Percentiles rank a stretch among this genome's conserved stretches.
These are phyloP conservation scores for Artemisia annua DNA, from an alignment of 129 eudicot genomes.

Conservation along the genomic window DNA sequence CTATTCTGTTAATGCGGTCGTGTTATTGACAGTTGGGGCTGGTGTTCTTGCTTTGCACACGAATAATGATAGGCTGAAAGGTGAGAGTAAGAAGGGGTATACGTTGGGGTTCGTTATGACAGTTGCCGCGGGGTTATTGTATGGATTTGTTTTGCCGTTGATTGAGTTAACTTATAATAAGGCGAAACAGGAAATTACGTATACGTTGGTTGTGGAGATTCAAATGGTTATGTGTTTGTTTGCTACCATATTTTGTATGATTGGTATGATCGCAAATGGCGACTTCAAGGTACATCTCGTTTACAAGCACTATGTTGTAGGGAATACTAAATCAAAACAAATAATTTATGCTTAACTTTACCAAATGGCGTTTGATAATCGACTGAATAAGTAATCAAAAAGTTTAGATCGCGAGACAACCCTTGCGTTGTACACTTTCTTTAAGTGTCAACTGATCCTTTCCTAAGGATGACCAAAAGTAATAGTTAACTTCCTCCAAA, in stretches of 20 bases:
- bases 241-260: conserved; percentile 45
- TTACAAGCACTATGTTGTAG: neutral
- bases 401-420: too few relatives aligned
- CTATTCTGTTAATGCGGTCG: conserved; percentile 51
- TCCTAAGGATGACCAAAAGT: too few relatives aligned
- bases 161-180: conserved; percentile 43
- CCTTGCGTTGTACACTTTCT: too few relatives aligned
- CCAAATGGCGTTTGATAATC: too few relatives aligned
- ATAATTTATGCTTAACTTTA: too few relatives aligned
- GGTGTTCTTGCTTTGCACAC: conserved; percentile 54
- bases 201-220: conserved; percentile 58
- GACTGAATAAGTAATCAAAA: too few relatives aligned
- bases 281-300: conserved; percentile 50
- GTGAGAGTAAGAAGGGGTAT: conserved; percentile 47
- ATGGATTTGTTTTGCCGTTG: conserved; percentile 45
- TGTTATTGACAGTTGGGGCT: conserved; percentile 51
- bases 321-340: too few relatives aligned
- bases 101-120: conserved; percentile 51
- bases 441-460: too few relatives aligned
- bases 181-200: conserved; percentile 43
- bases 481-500: too few relatives aligned
- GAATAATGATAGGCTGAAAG: conserved; percentile 46
- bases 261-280: conserved; percentile 52
- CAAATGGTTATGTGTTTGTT: conserved; percentile 52
- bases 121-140: conserved; percentile 41